Conservation (phyloP, 2,329 filamentous ascomycete genomes). For the Hymenoscyphus occultus region DNA sequence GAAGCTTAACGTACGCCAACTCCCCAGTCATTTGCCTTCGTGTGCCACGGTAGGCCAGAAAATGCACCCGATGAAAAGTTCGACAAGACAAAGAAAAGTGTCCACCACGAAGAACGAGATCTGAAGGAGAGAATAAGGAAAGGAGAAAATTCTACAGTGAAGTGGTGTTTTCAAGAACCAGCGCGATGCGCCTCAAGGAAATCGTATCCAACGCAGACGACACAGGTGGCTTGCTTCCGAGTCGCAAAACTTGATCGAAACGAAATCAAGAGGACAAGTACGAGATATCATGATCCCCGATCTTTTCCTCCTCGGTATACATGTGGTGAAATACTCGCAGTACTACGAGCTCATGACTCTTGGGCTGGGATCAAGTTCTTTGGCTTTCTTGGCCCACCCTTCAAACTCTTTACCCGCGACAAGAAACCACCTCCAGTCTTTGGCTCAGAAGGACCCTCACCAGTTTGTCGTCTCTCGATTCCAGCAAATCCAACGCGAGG, state of each 20-base stretch:
- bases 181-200: background rate
- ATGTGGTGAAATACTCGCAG: background rate
- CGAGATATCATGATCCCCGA: background rate
- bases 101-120: background rate
- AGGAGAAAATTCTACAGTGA: background rate
- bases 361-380: conserved; percentile 1
- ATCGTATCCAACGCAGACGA: conserved; percentile 5
- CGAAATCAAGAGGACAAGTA: background rate
- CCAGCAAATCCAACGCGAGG: conserved; percentile 42
- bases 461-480: conserved; percentile 64
- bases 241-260: background rate
- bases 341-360: conserved; percentile 2
- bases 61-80: background rate
- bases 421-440: conserved; percentile 60
- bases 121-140: background rate
- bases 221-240: background rate
- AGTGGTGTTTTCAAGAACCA: background rate
- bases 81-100: background rate
- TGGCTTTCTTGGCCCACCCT: conserved; percentile 59
- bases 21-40: background rate
- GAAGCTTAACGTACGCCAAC: conserved; percentile 1
- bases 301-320: background rate
- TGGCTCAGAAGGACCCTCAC: conserved; percentile 38
- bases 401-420: conserved; percentile 78
- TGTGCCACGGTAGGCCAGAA: background rate